These are phyloP conservation scores for Bacterosira constricta DNA, from an alignment of 108 stramenopile species.

Conservation along the genomic window DNA sequence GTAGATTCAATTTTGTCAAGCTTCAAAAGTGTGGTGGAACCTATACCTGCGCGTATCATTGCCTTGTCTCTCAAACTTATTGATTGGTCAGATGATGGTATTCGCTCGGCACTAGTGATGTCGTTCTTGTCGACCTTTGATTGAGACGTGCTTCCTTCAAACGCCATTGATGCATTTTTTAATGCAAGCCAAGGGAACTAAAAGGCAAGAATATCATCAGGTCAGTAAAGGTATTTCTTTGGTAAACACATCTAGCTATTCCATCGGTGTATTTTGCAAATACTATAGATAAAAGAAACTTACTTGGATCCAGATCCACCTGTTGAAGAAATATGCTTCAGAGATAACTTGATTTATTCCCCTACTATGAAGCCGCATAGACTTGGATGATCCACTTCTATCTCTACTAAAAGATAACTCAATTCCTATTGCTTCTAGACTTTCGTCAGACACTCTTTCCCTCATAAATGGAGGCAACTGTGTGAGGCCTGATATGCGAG, in stretches of 20 bases:
- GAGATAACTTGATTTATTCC: not conserved
- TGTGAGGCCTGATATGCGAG: conserved; percentile 12
- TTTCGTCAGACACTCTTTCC: conserved; percentile 14
- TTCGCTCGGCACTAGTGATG: not conserved
- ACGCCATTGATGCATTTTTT: conserved; percentile 21
- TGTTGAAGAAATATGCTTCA: conserved; percentile 51
- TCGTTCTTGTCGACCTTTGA: not conserved
- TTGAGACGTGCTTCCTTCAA: conserved; percentile 4
- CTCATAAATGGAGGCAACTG: conserved; percentile 45
- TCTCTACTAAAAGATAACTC: conserved; percentile 5
- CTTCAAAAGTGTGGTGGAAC: conserved; percentile 8
- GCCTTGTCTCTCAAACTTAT: conserved; percentile 5
- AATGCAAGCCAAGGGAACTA: conserved; percentile 78
- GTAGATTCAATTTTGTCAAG: conserved; percentile 22
- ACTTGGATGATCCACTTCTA: not conserved
- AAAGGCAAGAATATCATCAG: too few species aligned
- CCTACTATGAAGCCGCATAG: not conserved
- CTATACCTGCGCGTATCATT: not conserved
- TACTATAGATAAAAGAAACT: too few species aligned
- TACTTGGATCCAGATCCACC: conserved; percentile 84
- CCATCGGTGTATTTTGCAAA: too few species aligned
- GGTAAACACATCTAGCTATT: too few species aligned
- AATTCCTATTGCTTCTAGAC: conserved; percentile 26
- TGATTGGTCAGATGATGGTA: not conserved
- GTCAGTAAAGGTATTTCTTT: too few species aligned